A percentile compares a stretch with the other conserved stretches of the same genome.
These are phyloP conservation scores for Phaffia rhodozyma DNA, from an alignment of 1,284 basidiomycete genomes.

Conservation along the genomic window DNA sequence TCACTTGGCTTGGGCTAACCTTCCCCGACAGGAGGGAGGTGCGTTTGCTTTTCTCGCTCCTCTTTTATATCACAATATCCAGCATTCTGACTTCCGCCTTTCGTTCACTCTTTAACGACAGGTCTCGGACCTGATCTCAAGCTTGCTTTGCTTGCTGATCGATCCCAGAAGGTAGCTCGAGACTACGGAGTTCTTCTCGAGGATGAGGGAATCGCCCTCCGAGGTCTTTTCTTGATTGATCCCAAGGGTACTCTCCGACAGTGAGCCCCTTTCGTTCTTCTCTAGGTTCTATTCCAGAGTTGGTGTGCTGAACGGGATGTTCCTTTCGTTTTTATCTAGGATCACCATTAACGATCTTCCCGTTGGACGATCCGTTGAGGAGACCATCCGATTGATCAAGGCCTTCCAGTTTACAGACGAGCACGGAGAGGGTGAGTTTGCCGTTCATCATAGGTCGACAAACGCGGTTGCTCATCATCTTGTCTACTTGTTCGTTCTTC, in stretches of 20 bases:
- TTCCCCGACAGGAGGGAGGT: constrained; percentile 62
- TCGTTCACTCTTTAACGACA: too few relatives aligned
- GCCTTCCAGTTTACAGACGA: constrained; percentile 53
- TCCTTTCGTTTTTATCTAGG: constrained; percentile 47
- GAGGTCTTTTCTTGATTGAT: constrained; percentile 80
- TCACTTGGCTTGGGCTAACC: constrained; percentile 74
- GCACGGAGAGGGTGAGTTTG: constrained; percentile 52
- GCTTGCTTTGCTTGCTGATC: constrained; percentile 45
- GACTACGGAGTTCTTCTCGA: constrained; percentile 77
- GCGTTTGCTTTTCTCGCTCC: too few relatives aligned
- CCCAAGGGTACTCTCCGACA: constrained; percentile 47
- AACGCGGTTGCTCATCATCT: neutral
- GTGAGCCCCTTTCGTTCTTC: constrained; percentile 27
- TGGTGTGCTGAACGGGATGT: constrained; percentile 29
- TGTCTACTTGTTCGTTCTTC: neutral
- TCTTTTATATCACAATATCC: too few relatives aligned
- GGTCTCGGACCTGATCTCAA: constrained; percentile 71
- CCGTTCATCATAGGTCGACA: constrained; percentile 26
- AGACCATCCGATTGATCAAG: constrained; percentile 74
- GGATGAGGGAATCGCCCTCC: constrained; percentile 69
- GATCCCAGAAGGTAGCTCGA: constrained; percentile 35
- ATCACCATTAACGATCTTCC: constrained; percentile 80
- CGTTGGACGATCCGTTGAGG: constrained; percentile 75
- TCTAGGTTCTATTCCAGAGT: neutral
- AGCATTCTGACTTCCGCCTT: too few relatives aligned